These are phyloP conservation scores for Calophaca sinica DNA, from an alignment of 306 rosid species.

Conservation along the genomic window DNA sequence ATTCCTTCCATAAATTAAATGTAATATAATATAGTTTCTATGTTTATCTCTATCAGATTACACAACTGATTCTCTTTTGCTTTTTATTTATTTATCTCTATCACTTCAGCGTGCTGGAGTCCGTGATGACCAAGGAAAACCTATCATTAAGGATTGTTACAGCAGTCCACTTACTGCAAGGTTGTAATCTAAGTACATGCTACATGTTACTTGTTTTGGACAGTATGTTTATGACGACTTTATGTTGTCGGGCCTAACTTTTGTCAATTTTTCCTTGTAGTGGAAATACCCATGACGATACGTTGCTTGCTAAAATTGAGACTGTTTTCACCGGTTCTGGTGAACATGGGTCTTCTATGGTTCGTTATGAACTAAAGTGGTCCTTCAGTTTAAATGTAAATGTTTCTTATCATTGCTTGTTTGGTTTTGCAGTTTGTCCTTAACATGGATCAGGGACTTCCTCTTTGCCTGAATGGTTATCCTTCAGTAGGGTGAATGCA, in stretches of 20 bases:
- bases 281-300: constrained; percentile 83
- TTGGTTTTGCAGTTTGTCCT: constrained; percentile 75
- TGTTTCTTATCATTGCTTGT: constrained; percentile 48
- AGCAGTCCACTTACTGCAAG: constrained; percentile 96
- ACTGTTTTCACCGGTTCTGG: constrained; percentile 95
- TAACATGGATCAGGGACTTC: constrained; percentile 93
- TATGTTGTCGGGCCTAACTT: constrained; percentile 38
- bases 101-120: constrained; percentile 81
- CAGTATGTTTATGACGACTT: constrained; percentile 25
- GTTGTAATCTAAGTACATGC: constrained; percentile 56
- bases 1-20: constrained; percentile 10
- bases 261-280: constrained; percentile 54
- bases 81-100: constrained; percentile 9
- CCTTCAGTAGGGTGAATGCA: constrained; percentile 80
- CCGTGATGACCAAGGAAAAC: constrained; percentile 72
- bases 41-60: constrained; percentile 27
- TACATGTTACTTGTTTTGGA: constrained; percentile 30
- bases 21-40: constrained; percentile 32
- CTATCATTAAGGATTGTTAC: constrained; percentile 75
- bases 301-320: constrained; percentile 84
- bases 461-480: constrained; percentile 88
- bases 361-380: constrained; percentile 51
- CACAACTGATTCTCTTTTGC: not conserved
- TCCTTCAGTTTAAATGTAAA: constrained; percentile 28
- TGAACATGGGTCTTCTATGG: constrained; percentile 94